Base-by-base conservation (phyloP, 352 stramenopile species). In the Plasmopara viticola region DNA sequence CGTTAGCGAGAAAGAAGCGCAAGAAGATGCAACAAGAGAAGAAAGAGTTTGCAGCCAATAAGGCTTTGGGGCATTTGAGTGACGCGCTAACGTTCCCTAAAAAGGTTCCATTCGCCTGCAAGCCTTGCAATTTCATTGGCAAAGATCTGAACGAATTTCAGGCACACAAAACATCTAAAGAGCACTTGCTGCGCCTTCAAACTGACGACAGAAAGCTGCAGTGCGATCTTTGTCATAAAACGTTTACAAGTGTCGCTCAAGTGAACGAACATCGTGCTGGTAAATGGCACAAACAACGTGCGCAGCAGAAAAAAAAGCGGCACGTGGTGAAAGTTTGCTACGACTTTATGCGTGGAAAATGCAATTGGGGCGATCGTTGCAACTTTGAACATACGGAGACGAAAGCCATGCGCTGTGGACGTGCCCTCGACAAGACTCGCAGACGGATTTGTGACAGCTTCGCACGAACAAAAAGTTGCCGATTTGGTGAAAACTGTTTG, bases 211-310 rank as follows among this genome's bases (percentile, higher is more conserved):
- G 66, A 31, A 55, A 49, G 45, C 57, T 84, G 45, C 52, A 62
- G 9, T 93, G 83, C 48, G 57, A 62, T 40, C 58, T 91, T 17
- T 94, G 83, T 53, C 66, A 70, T 43, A 94, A 94, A 56, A 63
- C 74, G 43, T 94, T 94, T 53, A 94, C 83, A 51, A 90, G 83
- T 62, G 62, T 51, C 18, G 61, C 63, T 17, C 83, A 94, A 51
- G 53, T 94, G 34, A 66, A 81, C 10, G 83, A 94, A 50, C 83
- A 94, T 50, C 78, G 79, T 35, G 60, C 58, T 13, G 83, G 83
- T 34, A 94, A 94, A 62, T 94, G 83, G 83, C 83, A 94, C 47
- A 81, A 78, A 57, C 80, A 88, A 54, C 80, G 83, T 25, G 62
- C 64, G 29, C 68, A 85, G 37, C 63, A 87, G 51, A 81, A 83